Base-by-base conservation (phyloP, 371 early-diverging fungal species). In the Entomophthora muscae region DNA sequence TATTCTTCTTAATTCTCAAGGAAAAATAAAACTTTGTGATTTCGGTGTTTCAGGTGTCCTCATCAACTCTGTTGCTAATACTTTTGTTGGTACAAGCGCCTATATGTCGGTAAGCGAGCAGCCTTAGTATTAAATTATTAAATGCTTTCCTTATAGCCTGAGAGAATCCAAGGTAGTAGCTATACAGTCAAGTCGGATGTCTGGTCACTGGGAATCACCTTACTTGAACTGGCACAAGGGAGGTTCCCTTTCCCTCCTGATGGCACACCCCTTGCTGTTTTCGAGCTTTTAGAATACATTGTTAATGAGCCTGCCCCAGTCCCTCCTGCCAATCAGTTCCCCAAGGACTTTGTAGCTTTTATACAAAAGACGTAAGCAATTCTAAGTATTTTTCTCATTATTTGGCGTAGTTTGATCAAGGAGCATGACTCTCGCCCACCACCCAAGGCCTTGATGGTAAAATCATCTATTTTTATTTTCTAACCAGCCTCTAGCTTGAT, bases 121-220 rank as follows among this genome's bases (percentile, higher is more conserved):
- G 2, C 53, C n/a, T 29, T 63, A 52, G 12, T 23, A 17, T 63
- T 26, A 26, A 53, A n/a, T n/a, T n/a, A n/a, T n/a, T 57, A 30
- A 2, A 55, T 55, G 31, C 53, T 53, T 24, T 53, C 24, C n/a
- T 7, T 51, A 30, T 75, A 90, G 89, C 98, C 98, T 57, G 98
- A 98, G 72, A 83, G 98, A 63, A 96, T 98, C 66, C 83, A 89
- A 69, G 95, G 94, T 57, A 83, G 81, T 63, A 80, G 82, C 59
- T 94, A 96, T 72, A 83, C 93, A 22, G 89, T 91, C 54, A 86
- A 89, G 68, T 91, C 91, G 21, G 98, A 97, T 71, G 88, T 93
- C 26, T 98, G 98, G 98, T 86, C 88, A 32, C 72, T 97, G 52
- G 95, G 95, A 2, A 83, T 96, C 52, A 88, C 95, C 1, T 71